These are phyloP conservation scores for Rubroshorea leprosula DNA, from an alignment of 345 rosid species.

Conservation along the genomic window DNA sequence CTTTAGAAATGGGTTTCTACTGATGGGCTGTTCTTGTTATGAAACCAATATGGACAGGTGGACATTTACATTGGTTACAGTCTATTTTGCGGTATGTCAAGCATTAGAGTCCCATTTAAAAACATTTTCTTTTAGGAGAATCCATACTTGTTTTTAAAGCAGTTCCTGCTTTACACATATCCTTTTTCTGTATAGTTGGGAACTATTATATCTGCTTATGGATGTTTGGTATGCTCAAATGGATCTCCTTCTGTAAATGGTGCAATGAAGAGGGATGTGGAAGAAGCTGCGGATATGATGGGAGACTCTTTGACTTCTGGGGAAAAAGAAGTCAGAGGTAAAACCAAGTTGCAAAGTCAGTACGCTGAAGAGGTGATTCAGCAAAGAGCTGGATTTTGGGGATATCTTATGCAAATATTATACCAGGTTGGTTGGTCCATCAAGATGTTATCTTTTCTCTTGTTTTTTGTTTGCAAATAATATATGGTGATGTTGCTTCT, in stretches of 20 bases:
- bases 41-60: constrained; percentile 52
- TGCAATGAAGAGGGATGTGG: constrained; percentile 23
- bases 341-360: constrained; percentile 34
- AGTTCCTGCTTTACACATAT: background rate
- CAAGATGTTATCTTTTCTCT: background rate
- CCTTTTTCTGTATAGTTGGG: constrained; percentile 44
- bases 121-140: background rate
- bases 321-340: constrained; percentile 21
- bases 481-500: background rate
- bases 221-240: constrained; percentile 48
- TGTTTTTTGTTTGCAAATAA: too few species aligned
- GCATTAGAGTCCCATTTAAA: background rate
- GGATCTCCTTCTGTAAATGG: constrained; percentile 19
- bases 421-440: constrained; percentile 31
- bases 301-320: constrained; percentile 3
- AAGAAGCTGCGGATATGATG: constrained; percentile 7
- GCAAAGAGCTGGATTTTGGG: constrained; percentile 57
- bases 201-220: constrained; percentile 58
- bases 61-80: constrained; percentile 70
- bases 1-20: background rate
- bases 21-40: background rate
- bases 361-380: constrained; percentile 34
- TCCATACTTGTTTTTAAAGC: background rate
- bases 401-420: constrained; percentile 60
- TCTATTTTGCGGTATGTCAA: constrained; percentile 81